Conservation (phyloP, 1,284 basidiomycete species). For the Caloboletus firmus region DNA sequence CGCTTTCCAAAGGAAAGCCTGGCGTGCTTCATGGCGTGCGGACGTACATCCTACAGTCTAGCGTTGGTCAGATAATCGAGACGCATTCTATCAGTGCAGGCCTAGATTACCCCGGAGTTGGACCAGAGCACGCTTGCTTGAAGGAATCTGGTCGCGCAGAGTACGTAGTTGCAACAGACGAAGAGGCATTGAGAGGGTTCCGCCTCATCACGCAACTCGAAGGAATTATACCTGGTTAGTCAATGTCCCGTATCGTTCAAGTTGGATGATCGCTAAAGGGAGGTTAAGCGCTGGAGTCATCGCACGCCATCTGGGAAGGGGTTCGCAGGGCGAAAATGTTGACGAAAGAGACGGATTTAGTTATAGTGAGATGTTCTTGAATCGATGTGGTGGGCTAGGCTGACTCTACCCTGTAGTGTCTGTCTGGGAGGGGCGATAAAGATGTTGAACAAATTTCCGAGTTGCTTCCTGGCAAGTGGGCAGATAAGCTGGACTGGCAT, state of each 20-base stretch:
- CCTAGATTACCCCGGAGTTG: conserved; percentile 90
- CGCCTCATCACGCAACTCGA: conserved; percentile 88
- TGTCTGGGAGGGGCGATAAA: conserved; percentile 92
- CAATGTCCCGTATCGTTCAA: not conserved
- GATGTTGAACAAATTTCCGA: conserved; percentile 92
- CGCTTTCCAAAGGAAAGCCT: conserved; percentile 84
- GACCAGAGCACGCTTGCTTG: conserved; percentile 96
- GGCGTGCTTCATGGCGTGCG: conserved; percentile 96
- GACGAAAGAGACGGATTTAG: conserved; percentile 83
- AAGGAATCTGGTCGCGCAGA: conserved; percentile 94
- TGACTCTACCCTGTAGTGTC: conserved; percentile 51
- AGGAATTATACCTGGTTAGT: conserved; percentile 92
- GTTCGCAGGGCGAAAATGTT: conserved; percentile 84
- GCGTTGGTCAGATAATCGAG: conserved; percentile 91
- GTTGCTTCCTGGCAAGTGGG: conserved; percentile 83
- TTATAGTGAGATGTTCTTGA: conserved; percentile 68
- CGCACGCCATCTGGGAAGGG: conserved; percentile 94
- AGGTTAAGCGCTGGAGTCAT: conserved; percentile 81
- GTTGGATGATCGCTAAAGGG: conserved; percentile 10
- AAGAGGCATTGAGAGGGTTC: conserved; percentile 92
- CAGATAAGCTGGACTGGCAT: conserved; percentile 88
- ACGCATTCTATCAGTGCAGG: conserved; percentile 98
- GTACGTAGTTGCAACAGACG: conserved; percentile 91
- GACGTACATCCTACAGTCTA: conserved; percentile 91
- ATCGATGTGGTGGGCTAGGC: conserved; percentile 1